Percentiles rank a stretch among this genome's conserved stretches.
Evolutionary conservation across 495 filamentous ascomycete species (phyloP).

Genomic region (Lindgomyces ingoldianus): DNA sequence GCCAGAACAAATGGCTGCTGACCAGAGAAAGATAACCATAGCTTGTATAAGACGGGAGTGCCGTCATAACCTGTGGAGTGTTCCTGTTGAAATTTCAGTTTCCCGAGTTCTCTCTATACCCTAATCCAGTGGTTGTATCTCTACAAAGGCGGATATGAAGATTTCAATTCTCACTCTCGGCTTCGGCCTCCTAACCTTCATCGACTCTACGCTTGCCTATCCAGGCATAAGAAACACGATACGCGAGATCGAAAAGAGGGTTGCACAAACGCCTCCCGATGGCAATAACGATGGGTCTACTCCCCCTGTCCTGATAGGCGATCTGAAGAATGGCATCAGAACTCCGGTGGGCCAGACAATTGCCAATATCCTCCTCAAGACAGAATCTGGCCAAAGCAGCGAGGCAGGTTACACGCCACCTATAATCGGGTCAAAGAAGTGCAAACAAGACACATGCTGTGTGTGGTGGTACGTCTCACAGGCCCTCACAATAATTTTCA

Average conservation of each 20-base stretch:
- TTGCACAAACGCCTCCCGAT: neutral
- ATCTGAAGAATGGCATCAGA: constrained; percentile 20
- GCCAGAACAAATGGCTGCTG: neutral
- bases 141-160: constrained; percentile 14
- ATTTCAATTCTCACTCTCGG: constrained; percentile 5
- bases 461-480: constrained; percentile 24
- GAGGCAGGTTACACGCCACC: constrained; percentile 18
- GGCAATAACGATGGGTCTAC: constrained; percentile 11
- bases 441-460: constrained; percentile 32
- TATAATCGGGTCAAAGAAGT: neutral
- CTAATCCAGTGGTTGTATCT: too few species aligned
- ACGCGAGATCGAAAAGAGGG: constrained; percentile 2
- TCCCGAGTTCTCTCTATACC: neutral
- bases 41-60: constrained; percentile 5
- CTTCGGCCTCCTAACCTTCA: constrained; percentile 1
- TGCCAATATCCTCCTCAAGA: constrained; percentile 22
- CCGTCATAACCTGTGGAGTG: neutral
- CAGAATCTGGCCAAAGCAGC: constrained; percentile 16
- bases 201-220: constrained; percentile 8
- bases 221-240: constrained; percentile 21
- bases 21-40: neutral
- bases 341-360: constrained; percentile 28
- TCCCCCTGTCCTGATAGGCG: constrained; percentile 23
- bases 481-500: constrained; percentile 16
- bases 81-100: constrained; percentile 1